phyloP scores from a whole-genome alignment of 192 early-diverging fungal genomes.

The Coemansia sp. region DNA sequence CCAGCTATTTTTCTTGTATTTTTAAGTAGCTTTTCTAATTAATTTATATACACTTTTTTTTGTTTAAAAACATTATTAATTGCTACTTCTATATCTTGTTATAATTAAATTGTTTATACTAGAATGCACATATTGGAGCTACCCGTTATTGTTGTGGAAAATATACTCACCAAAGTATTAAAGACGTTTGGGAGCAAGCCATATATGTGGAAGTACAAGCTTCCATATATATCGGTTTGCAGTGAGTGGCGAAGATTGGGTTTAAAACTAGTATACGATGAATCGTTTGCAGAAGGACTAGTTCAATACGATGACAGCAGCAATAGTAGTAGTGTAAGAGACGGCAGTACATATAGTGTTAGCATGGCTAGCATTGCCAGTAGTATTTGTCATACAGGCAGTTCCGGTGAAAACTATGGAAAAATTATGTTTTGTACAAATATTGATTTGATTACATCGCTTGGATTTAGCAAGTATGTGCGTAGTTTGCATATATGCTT shows the following conservation, averaged over 20 bases:
- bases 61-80: too few relatives aligned
- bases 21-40: too few relatives aligned
- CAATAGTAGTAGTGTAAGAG: too few relatives aligned
- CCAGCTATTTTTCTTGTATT: too few relatives aligned
- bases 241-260: background rate
- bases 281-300: background rate
- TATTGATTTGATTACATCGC: constrained; percentile 8
- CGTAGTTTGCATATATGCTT: background rate
- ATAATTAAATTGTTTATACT: background rate
- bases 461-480: background rate
- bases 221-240: constrained; percentile 2
- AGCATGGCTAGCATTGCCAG: too few relatives aligned
- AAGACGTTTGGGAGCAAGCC: background rate
- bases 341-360: too few relatives aligned
- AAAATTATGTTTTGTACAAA: background rate
- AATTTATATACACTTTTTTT: too few relatives aligned
- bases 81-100: too few relatives aligned
- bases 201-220: background rate
- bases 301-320: background rate
- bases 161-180: background rate
- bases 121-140: background rate
- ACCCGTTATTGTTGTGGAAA: background rate
- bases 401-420: background rate
- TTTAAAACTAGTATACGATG: background rate
- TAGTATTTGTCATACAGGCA: background rate